phyloP scores from a whole-genome alignment of 305 asterid genomes.

The Euphrasia arctica region DNA sequence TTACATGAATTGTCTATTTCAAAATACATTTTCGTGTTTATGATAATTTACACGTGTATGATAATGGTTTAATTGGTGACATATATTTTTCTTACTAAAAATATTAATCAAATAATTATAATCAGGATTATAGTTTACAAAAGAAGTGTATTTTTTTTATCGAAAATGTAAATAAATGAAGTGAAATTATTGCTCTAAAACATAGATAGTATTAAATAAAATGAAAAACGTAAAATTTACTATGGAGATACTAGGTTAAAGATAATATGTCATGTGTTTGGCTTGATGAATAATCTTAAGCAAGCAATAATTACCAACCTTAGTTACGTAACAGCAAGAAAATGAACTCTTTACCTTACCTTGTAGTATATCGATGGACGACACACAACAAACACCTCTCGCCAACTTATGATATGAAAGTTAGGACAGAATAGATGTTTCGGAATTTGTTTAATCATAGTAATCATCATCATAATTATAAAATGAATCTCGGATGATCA shows the following conservation, averaged over 20 bases:
- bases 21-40: slow-evolving; percentile 6
- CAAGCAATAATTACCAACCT: slow-evolving; percentile 25
- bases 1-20: slow-evolving; percentile 29
- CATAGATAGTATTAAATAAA: no score
- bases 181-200: no score
- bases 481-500: no score
- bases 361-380: slow-evolving; percentile 1
- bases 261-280: slow-evolving; percentile 27
- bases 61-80: no score
- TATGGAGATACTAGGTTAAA: neutral
- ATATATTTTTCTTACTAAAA: no score
- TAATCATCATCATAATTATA: no score
- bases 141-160: no score
- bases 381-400: slow-evolving; percentile 19
- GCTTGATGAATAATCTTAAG: neutral
- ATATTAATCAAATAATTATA: no score
- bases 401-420: slow-evolving; percentile 22
- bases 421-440: slow-evolving; percentile 1
- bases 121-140: no score
- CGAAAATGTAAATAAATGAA: no score
- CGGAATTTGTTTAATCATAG: slow-evolving; percentile 1
- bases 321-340: slow-evolving; percentile 23
- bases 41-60: slow-evolving; percentile 19
- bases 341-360: slow-evolving; percentile 31
- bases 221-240: no score